These are phyloP conservation scores for Trapa bicornis DNA, from an alignment of 345 rosid species.

Conservation along the genomic window DNA sequence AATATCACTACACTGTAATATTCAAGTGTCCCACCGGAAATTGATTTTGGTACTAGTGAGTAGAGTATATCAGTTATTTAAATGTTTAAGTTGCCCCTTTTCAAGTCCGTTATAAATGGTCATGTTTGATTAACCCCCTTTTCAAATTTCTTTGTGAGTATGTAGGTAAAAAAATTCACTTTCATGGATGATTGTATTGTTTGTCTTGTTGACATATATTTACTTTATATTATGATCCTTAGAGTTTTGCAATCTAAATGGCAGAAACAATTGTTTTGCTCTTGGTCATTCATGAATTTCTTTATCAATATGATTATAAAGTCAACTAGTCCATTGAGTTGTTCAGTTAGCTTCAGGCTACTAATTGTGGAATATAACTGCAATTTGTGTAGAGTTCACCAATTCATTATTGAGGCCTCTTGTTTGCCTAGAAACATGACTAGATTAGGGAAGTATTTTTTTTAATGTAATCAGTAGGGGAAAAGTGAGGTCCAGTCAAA, in stretches of 20 bases:
- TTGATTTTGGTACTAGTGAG: too few relatives aligned
- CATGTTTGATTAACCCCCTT: background rate
- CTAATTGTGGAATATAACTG: background rate
- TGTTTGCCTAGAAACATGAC: background rate
- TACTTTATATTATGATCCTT: background rate
- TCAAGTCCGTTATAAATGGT: too few relatives aligned
- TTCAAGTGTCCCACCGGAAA: too few relatives aligned
- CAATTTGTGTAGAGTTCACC: background rate
- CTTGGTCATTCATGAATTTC: background rate
- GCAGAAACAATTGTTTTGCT: background rate
- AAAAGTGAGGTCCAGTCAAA: background rate
- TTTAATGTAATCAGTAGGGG: background rate
- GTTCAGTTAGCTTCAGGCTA: background rate
- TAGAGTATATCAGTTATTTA: background rate
- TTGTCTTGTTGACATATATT: background rate
- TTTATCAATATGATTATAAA: background rate
- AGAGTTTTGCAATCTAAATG: background rate
- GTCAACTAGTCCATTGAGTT: background rate
- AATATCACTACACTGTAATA: too few relatives aligned
- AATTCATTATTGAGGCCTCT: background rate
- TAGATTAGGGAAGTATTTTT: background rate
- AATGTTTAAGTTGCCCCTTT: background rate
- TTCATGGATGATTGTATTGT: background rate
- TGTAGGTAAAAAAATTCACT: background rate
- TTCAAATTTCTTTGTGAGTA: too few relatives aligned